Evolutionary conservation across 306 rosid species (phyloP), one percentile per base, ranked within the genome.

Genomic region (Prunus salicina): DNA sequence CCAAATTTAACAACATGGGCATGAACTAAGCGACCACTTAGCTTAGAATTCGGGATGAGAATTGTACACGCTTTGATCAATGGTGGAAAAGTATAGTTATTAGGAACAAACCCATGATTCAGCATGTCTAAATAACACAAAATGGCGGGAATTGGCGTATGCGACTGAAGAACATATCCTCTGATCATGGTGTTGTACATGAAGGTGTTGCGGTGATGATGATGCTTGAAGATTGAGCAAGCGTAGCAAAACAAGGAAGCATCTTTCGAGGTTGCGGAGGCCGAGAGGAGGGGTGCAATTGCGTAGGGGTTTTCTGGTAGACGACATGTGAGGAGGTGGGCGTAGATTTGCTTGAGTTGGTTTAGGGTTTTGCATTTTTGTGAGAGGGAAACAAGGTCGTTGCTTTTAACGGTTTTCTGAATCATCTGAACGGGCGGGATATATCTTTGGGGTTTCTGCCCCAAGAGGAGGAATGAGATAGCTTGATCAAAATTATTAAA

Each of bases 31-130:
- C 86, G 80, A 27, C 93, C 96, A 9, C 55, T 9, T 0, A 62
- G 6, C 24, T 25, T 71, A 0, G 80, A 85, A 76, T 76, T 57
- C 28, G 55, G 65, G 22, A n/a, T 55, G 0, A 87, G 78, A 15
- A 78, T 27, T 57, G 83, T 47, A 75, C 90, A 91, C 8, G 97
- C 91, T 57, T 93, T 93, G 46, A 91, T 83, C 80, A 93, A 75
- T 13, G 93, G 89, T 2, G 97, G 97, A 66, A 93, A 93, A 0
- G 97, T 93, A 49, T 75, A 91, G 75, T 93, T 88, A 53, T 93
- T 93, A n/a, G 88, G 83, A n/a, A 72, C 67, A 51, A 88, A 12
- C 56, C 87, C 91, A 28, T 67, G 20, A 77, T 71, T 72, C 62
- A 93, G 60, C 98, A 93, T 81, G 46, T 86, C 76, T 0, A 78